Conservation (phyloP, 2,329 filamentous ascomycete species). For the Cercospora sp. region DNA sequence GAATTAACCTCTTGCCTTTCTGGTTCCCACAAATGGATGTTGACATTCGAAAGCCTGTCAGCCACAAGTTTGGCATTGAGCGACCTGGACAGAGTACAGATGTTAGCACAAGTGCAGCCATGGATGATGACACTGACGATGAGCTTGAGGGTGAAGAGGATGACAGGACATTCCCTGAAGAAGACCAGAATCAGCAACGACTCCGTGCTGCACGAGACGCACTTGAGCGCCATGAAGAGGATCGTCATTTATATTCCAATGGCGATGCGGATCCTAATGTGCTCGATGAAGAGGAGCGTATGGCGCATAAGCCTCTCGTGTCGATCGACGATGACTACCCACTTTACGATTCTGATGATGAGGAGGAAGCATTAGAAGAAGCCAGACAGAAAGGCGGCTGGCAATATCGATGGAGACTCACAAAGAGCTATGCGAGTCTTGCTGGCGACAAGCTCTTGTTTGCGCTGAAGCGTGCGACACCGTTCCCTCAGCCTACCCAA, state of each 20-base stretch:
- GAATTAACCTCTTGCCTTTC: conserved; percentile 88
- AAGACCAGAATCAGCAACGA: conserved; percentile 47
- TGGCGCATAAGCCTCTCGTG: conserved; percentile 60
- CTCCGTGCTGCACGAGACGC: conserved; percentile 54
- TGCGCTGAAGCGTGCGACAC: conserved; percentile 39
- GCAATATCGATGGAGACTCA: conserved; percentile 65
- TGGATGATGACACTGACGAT: conserved; percentile 72
- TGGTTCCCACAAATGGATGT: conserved; percentile 99
- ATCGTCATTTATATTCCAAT: conserved; percentile 48
- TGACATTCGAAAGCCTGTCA: conserved; percentile 90
- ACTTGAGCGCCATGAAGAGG: conserved; percentile 53
- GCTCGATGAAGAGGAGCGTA: conserved; percentile 81
- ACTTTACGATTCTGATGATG: conserved; percentile 84
- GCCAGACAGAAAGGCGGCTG: conserved; percentile 74
- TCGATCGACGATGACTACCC: conserved; percentile 69
- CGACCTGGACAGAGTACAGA: conserved; percentile 72
- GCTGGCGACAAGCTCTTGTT: conserved; percentile 41
- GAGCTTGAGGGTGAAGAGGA: conserved; percentile 56
- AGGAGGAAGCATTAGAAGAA: conserved; percentile 73
- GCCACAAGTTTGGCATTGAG: conserved; percentile 87
- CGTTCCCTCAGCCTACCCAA: conserved; percentile 45
- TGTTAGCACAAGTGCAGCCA: conserved; percentile 73
- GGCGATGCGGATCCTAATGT: conserved; percentile 43
- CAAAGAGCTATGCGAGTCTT: conserved; percentile 52
- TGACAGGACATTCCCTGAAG: conserved; percentile 53